Conservation (phyloP, 371 early-diverging fungal species). For the Zopfochytrium polystomum region DNA sequence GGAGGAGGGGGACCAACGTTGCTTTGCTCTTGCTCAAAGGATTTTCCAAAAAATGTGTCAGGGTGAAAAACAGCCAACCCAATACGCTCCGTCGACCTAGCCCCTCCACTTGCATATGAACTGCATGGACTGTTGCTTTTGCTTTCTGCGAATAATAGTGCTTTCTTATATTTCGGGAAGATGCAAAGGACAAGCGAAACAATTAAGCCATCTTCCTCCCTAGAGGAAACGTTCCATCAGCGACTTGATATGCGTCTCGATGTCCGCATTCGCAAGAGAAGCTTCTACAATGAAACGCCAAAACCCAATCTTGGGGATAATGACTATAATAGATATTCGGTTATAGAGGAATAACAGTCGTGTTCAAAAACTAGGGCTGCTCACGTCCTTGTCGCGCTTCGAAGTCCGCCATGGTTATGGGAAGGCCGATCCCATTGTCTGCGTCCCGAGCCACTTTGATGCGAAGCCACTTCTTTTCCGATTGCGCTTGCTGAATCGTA, state of each 20-base stretch:
- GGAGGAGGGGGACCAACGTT: no score
- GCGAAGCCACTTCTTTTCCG: background rate
- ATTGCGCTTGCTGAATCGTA: conserved; percentile 5
- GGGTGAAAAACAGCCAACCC: no score
- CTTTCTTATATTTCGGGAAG: no score
- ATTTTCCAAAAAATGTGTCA: no score
- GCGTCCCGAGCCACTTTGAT: background rate
- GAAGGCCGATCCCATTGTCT: background rate
- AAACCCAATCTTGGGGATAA: conserved; percentile 22
- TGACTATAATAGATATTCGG: conserved; percentile 14
- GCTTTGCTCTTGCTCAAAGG: no score
- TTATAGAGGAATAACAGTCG: conserved; percentile 2
- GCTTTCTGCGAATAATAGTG: no score
- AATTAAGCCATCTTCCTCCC: no score
- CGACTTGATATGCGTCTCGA: conserved; percentile 10
- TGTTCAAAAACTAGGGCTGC: background rate
- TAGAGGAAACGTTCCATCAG: no score
- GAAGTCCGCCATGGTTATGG: background rate
- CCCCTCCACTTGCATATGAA: no score
- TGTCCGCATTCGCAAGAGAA: background rate
- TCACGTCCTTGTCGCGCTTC: conserved; percentile 14
- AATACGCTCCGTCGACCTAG: no score
- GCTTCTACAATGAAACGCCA: conserved; percentile 19
- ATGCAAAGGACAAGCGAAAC: no score
- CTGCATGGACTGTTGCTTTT: no score